A percentile compares a stretch with the other conserved stretches of the same genome.
phyloP scores from a whole-genome alignment of 768 basidiomycete species.

The Mycena amicta region DNA sequence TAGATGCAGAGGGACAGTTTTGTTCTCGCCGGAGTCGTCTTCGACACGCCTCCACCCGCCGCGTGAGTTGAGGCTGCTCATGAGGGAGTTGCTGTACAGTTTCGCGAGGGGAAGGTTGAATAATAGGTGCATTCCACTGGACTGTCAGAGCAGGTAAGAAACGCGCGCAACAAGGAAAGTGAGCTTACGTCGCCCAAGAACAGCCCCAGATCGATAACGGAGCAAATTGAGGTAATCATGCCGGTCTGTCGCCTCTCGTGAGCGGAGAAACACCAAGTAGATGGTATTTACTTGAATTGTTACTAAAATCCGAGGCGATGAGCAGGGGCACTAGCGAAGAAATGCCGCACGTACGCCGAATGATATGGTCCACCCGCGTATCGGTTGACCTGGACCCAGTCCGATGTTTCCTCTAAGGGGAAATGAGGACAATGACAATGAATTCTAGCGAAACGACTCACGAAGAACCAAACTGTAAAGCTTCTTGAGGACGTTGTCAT shows the following conservation, averaged over 20 bases:
- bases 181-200: constrained; percentile 32
- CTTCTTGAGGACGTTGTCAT: not conserved
- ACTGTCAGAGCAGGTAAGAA: not conserved
- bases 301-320: constrained; percentile 23
- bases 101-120: constrained; percentile 41
- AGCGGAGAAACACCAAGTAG: not conserved
- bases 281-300: constrained; percentile 32
- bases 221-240: constrained; percentile 34
- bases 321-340: not conserved
- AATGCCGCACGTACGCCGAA: constrained; percentile 27
- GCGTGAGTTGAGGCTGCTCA: constrained; percentile 42
- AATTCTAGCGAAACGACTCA: not conserved
- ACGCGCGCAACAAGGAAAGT: not conserved
- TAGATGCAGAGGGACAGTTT: constrained; percentile 13
- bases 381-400: constrained; percentile 41
- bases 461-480: constrained; percentile 15
- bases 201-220: constrained; percentile 32
- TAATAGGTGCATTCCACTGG: constrained; percentile 28
- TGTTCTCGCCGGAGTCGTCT: constrained; percentile 14
- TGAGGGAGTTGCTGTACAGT: constrained; percentile 40
- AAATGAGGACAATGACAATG: not conserved
- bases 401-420: constrained; percentile 32
- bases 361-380: constrained; percentile 39
- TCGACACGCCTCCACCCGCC: constrained; percentile 20
- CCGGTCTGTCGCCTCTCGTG: constrained; percentile 24